These are phyloP conservation scores for Crucibulum cyathiforme DNA, from an alignment of 1,284 basidiomycete species.

Conservation along the genomic window DNA sequence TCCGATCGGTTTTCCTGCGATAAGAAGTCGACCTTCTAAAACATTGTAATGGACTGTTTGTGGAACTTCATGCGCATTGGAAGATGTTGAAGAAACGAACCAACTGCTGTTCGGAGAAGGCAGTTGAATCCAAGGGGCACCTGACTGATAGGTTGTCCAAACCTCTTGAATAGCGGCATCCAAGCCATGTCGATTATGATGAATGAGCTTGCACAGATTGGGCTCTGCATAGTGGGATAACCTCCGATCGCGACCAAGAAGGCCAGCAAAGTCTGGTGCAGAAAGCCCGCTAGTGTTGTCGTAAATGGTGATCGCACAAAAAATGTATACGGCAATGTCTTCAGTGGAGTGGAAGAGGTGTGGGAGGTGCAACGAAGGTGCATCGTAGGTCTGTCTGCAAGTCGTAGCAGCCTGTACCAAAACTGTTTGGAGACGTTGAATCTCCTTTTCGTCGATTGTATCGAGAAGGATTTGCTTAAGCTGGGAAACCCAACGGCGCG, in stretches of 20 bases:
- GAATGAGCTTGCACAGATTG: conserved; percentile 12
- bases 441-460: conserved; percentile 17
- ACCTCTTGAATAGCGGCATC: conserved; percentile 39
- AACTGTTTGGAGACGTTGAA: conserved; percentile 25
- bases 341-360: conserved; percentile 21
- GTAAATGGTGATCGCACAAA: conserved; percentile 40
- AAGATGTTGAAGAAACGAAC: conserved; percentile 29
- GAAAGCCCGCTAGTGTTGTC: conserved; percentile 27
- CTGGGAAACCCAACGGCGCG: conserved; percentile 43
- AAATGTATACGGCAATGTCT: conserved; percentile 37
- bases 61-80: background rate
- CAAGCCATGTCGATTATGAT: conserved; percentile 23
- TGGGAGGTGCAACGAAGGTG: conserved; percentile 24
- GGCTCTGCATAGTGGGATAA: conserved; percentile 34
- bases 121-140: conserved; percentile 36
- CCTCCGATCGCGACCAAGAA: conserved; percentile 27
- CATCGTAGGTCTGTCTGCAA: conserved; percentile 49
- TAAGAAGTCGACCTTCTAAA: conserved; percentile 46
- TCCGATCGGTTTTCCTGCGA: conserved; percentile 47
- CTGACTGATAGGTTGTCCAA: conserved; percentile 43
- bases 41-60: conserved; percentile 45
- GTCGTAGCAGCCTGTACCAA: conserved; percentile 41
- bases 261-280: conserved; percentile 15
- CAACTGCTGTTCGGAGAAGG: conserved; percentile 39
- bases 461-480: conserved; percentile 29